These are phyloP conservation scores for Wickerhamiella occidentalis DNA, from an alignment of 805 yeast genomes.

Conservation along the genomic window DNA sequence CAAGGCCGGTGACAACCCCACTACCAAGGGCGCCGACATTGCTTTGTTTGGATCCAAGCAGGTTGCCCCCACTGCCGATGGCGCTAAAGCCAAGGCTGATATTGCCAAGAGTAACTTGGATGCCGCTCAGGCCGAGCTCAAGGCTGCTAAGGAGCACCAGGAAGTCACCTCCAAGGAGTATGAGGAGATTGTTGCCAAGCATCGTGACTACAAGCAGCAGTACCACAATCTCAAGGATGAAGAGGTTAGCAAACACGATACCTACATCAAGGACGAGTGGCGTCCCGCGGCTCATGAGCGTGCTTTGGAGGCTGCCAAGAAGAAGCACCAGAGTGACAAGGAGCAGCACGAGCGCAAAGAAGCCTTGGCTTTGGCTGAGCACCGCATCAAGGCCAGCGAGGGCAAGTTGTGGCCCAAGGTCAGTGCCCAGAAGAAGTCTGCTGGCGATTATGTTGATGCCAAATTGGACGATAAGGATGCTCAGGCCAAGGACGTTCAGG, in stretches of 20 bases:
- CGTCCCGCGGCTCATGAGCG: slow-evolving; percentile 13
- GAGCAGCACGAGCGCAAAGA: slow-evolving; percentile 13
- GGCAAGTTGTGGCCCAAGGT: slow-evolving; percentile 10
- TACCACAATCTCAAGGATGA: slow-evolving; percentile 13
- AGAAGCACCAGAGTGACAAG: slow-evolving; percentile 15
- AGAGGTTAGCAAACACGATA: slow-evolving; percentile 14
- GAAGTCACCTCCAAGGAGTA: slow-evolving; percentile 4
- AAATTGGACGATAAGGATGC: neutral
- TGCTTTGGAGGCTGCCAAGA: slow-evolving; percentile 14
- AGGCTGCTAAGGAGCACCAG: slow-evolving; percentile 6
- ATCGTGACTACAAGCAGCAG: slow-evolving; percentile 8
- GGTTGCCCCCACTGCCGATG: neutral
- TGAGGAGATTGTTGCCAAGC: slow-evolving; percentile 9
- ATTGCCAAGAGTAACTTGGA: neutral
- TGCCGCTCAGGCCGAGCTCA: slow-evolving; percentile 2
- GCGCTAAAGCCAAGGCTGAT: slow-evolving; percentile 12
- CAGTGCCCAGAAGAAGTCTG: slow-evolving; percentile 1
- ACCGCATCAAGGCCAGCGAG: slow-evolving; percentile 7
- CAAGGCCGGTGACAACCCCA: slow-evolving; percentile 7
- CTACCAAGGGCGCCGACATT: neutral
- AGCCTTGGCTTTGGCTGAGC: slow-evolving; percentile 7
- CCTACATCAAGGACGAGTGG: slow-evolving; percentile 16
- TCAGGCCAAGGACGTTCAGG: too few species aligned
- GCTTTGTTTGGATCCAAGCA: neutral
- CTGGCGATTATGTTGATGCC: neutral